phyloP scores from a whole-genome alignment of 345 rosid species.

The Jatropha curcas region DNA sequence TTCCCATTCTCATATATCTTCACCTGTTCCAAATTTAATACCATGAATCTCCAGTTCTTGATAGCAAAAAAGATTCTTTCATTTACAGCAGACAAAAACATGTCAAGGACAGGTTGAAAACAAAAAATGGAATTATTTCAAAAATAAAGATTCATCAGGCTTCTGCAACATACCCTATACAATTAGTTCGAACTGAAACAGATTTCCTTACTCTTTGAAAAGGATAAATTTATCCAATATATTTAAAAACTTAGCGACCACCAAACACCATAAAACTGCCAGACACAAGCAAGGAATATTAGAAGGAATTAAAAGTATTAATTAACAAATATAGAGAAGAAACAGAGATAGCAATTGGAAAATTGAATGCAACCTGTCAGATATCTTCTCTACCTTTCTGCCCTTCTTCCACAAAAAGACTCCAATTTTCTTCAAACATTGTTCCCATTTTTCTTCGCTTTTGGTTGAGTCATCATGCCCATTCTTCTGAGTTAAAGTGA shows the following conservation, averaged over 20 bases:
- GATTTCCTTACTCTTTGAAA: constrained; percentile 1
- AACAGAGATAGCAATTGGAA: background rate
- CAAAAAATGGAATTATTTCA: too few relatives aligned
- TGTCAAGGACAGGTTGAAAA: too few relatives aligned
- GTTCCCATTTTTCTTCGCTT: constrained; percentile 90
- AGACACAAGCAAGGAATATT: background rate
- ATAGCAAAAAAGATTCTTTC: too few relatives aligned
- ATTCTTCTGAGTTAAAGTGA: constrained; percentile 81
- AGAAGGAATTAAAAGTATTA: background rate
- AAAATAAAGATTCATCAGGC: too few relatives aligned
- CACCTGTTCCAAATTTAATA: too few relatives aligned
- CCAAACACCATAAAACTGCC: constrained; percentile 16
- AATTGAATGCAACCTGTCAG: constrained; percentile 3
- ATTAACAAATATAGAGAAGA: background rate
- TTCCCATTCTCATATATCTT: too few relatives aligned
- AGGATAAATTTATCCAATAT: background rate
- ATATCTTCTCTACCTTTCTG: constrained; percentile 47
- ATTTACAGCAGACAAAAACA: too few relatives aligned
- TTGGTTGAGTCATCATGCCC: constrained; percentile 86
- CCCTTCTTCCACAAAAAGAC: constrained; percentile 91
- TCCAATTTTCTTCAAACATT: constrained; percentile 88
- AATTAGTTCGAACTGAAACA: constrained; percentile 3
- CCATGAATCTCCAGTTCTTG: too few relatives aligned
- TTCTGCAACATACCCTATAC: constrained; percentile 18
- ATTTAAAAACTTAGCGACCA: background rate